These are phyloP conservation scores for Fusarium mundagurra DNA, from an alignment of 2,329 filamentous ascomycete species.

Conservation along the genomic window DNA sequence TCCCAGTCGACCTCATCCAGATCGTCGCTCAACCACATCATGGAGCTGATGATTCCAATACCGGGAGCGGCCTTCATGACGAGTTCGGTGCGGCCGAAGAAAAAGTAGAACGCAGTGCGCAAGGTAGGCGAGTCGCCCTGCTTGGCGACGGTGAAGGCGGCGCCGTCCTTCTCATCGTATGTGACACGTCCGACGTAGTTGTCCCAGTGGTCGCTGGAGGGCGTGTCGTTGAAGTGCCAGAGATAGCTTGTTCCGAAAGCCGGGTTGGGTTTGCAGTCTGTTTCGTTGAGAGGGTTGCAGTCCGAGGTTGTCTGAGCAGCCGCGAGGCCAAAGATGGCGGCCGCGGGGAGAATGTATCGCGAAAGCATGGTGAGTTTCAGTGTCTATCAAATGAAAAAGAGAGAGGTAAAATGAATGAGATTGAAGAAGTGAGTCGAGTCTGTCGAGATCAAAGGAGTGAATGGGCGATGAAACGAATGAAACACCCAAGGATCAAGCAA, in stretches of 20 bases:
- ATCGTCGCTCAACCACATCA: constrained; percentile 85
- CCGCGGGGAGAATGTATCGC: constrained; percentile 45
- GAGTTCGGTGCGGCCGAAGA: constrained; percentile 83
- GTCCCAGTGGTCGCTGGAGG: constrained; percentile 71
- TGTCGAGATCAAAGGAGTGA: constrained; percentile 37
- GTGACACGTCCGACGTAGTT: constrained; percentile 69
- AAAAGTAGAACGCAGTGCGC: constrained; percentile 83
- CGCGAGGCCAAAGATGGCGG: constrained; percentile 57
- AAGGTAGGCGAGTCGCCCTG: constrained; percentile 82
- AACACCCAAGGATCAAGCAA: constrained; percentile 24
- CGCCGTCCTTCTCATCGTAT: constrained; percentile 70
- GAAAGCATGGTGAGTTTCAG: constrained; percentile 38
- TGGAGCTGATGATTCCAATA: constrained; percentile 79
- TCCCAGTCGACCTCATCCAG: constrained; percentile 92
- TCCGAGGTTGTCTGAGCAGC: constrained; percentile 78
- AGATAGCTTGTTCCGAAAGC: constrained; percentile 73
- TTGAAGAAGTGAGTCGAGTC: constrained; percentile 7
- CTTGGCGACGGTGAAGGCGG: constrained; percentile 75
- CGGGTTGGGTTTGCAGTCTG: constrained; percentile 73
- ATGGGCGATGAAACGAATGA: constrained; percentile 26
- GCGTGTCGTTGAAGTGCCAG: constrained; percentile 73
- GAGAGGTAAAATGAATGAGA: not conserved
- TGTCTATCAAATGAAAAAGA: constrained; percentile 11
- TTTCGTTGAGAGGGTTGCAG: constrained; percentile 80
- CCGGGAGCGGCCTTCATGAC: constrained; percentile 80